Evolutionary conservation across 2,329 filamentous ascomycete genomes (phyloP).

Genomic region (Pyrenophora teres): DNA sequence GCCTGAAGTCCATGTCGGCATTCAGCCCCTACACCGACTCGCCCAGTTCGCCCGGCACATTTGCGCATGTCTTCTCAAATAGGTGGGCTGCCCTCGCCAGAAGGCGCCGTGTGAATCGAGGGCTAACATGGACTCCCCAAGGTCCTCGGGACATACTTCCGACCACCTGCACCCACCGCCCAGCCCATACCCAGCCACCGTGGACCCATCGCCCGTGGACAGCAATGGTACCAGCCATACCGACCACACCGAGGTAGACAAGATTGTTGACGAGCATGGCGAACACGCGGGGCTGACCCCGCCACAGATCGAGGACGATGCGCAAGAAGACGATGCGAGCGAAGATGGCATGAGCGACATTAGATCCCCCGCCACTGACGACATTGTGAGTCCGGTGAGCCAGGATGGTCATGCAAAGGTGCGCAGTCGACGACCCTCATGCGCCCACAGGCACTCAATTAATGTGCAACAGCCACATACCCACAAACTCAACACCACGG

Average conservation of each 20-base stretch:
- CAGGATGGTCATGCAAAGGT: slow-evolving; percentile 40
- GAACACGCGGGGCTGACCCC: slow-evolving; percentile 29
- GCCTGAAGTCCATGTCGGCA: slow-evolving; percentile 48
- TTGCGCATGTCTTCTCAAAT: slow-evolving; percentile 49
- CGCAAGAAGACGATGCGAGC: slow-evolving; percentile 60
- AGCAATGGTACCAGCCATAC: slow-evolving; percentile 83
- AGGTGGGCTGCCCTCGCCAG: slow-evolving; percentile 51
- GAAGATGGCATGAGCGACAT: slow-evolving; percentile 47
- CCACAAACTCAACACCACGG: slow-evolving; percentile 53
- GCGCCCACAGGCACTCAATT: slow-evolving; percentile 2
- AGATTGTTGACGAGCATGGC: neutral
- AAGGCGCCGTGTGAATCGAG: slow-evolving; percentile 1
- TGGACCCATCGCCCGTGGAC: slow-evolving; percentile 82
- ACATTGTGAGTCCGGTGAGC: slow-evolving; percentile 43
- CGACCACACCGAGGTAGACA: slow-evolving; percentile 69
- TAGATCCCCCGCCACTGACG: slow-evolving; percentile 44
- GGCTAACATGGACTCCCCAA: slow-evolving; percentile 41
- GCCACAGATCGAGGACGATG: slow-evolving; percentile 72
- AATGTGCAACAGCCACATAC: slow-evolving; percentile 44
- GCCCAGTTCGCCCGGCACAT: slow-evolving; percentile 55
- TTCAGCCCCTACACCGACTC: slow-evolving; percentile 59
- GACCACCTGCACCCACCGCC: slow-evolving; percentile 55
- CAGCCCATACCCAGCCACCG: slow-evolving; percentile 64
- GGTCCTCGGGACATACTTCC: slow-evolving; percentile 51
- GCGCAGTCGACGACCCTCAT: slow-evolving; percentile 11